Base-by-base conservation (phyloP, 2,329 filamentous ascomycete species). In the Botryotinia calthae region DNA sequence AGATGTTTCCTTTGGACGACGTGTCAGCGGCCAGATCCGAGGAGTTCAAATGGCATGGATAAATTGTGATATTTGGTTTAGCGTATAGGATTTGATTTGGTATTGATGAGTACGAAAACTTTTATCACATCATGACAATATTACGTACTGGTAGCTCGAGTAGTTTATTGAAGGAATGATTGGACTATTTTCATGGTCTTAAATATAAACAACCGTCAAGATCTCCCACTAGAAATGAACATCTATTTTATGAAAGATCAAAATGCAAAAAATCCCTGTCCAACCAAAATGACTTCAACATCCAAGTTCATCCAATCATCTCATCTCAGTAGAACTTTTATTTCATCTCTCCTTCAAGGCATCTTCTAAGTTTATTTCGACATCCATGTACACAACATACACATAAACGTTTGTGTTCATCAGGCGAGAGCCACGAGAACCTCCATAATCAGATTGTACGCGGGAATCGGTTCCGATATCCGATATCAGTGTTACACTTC, bases 1-100 rank as follows among this genome's bases (percentile, higher is more conserved):
- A 20, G 2, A 40, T 62, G 14, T 42, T n/a, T 18, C 0, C 0
- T 62, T 62, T n/a, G 3, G 1, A 20, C 0, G 22, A 40, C 1
- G 37, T 0, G 37, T 18, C 4, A 1, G n/a, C 12, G 59, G 59
- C 22, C 20, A 62, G 34, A 62, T 62, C 34, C 59, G 59, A 40
- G 1, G 25, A 25, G 10, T 40, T 1, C 10, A 40, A 4, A 2
- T 18, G 25, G 14, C 1, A 40, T n/a, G 6, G 12, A 2, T 2
- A 0, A 16, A 14, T 61, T n/a, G 1, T 40, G 18, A 31, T 16
- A 2, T 18, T 37, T 61, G 34, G 22, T 40, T 18, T 18, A n/a
- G 5, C 22, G 25, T 22, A 18, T 9, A 14, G 6, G n/a, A n/a
- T 16, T 14, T 8, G 0, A 37, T 1, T 40, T 16, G 6, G 0